Percentiles rank a stretch among this genome's conserved stretches.
Evolutionary conservation across 2,329 filamentous ascomycete species (phyloP).

Genomic region (Botrytis fragariae): DNA sequence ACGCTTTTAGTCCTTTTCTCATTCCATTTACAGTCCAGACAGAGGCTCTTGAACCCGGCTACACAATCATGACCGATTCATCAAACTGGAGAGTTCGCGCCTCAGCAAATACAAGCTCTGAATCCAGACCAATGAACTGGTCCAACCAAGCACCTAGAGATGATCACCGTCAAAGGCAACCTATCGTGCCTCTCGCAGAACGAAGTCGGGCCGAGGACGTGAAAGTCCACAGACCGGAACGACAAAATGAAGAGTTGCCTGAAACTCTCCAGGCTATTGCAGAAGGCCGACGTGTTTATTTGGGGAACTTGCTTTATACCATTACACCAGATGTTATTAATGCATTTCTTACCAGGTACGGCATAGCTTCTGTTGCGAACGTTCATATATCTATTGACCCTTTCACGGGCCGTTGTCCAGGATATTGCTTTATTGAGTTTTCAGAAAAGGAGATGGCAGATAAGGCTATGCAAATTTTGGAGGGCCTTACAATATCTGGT

Average conservation of each 20-base stretch:
- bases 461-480: background rate
- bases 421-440: conserved; percentile 14
- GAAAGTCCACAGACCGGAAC: background rate
- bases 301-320: conserved; percentile 2
- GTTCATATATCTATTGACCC: background rate
- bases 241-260: background rate
- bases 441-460: background rate
- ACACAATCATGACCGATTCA: background rate
- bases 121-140: background rate
- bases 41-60: background rate
- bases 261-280: background rate
- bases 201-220: background rate
- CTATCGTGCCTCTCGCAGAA: background rate
- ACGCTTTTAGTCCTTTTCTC: too few relatives aligned
- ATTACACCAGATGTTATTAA: background rate
- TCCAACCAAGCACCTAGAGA: background rate
- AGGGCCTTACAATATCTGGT: background rate
- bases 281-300: conserved; percentile 8
- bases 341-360: background rate
- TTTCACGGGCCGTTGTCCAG: background rate
- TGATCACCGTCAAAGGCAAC: conserved; percentile 2
- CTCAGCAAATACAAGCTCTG: background rate
- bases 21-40: background rate
- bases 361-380: background rate
- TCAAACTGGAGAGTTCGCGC: conserved; percentile 7